Evolutionary conservation across 768 basidiomycete genomes (phyloP), one percentile per base, ranked within the genome.

Genomic region (Paxillus ammoniavirescens): DNA sequence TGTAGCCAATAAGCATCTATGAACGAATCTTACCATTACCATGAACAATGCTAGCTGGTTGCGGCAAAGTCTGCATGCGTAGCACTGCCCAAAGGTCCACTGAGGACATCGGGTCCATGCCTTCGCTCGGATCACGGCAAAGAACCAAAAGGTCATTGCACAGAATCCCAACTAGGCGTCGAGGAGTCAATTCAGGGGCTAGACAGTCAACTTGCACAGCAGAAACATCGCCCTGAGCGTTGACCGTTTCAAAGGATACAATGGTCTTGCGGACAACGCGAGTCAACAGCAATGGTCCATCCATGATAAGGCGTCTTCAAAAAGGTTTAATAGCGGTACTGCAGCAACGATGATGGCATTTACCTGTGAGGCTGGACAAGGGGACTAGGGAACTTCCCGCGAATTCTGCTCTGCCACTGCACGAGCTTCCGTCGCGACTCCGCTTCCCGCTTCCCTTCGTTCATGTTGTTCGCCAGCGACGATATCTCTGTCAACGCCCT

Each of bases 1-100:
- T 52, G 13, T 9, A 40, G n/a, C 44, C 31, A 31, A 28, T 47
- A 38, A 30, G 37, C 43, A 41, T 37, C 40, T 18, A 33, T 55
- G 33, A 15, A 8, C 35, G 38, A 53, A 41, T 60, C 74, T 58
- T 65, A 89, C 91, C 83, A 67, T 89, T 93, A 40, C 90, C 91
- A 66, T 93, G 88, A 23, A 92, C 89, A 52, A 94, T 90, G 59
- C 88, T 92, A 15, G 91, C 93, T 5, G 91, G 93, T 63, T 94
- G 91, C 5, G 88, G 86, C 42, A 93, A 67, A 0, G 94, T 96
- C 69, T 95, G 93, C 93, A 99, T 93, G 41, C 96, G 81, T 55
- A 98, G 73, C 31, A 98, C 96, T 33, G 94, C 94, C 89, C 93
- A 98, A n/a, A 98, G 77, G 65, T 98, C 95, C 30, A 98, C 93